Base-by-base conservation (phyloP, 2,329 filamentous ascomycete genomes). In the Monilinia fructicola region DNA sequence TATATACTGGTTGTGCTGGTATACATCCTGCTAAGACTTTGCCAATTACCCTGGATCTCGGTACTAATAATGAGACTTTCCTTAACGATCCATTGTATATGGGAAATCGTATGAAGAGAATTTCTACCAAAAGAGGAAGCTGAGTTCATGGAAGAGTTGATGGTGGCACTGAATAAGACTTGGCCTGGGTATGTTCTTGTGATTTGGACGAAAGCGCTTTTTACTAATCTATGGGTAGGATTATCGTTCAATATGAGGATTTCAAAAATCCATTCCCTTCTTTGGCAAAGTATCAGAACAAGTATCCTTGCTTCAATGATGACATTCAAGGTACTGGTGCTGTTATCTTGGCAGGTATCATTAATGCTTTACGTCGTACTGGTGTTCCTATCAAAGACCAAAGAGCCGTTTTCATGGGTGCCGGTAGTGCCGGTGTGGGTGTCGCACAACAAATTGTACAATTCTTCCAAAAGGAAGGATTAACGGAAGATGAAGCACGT, bases 281-380 rank as follows among this genome's bases (percentile, higher is more conserved):
- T 0, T 81, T 96, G 0, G 90, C 95, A 68, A 85, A 83, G 58
- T 96, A 94, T 73, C 85, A 88, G 2, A 81, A 87, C 0, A 76
- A 90, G 64, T 88, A 93, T n/a, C 83, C 92, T 0, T 95, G 91
- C 77, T 96, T 96, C 82, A 96, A 96, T 74, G 92, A 96, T 68
- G 92, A 97, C 76, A 88, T 96, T 0, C 92, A 96, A 76, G 92
- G 92, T 0, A 96, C 92, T 0, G 93, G 92, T 0, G 93, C 91
- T 67, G 92, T 96, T 1, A 94, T 92, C 0, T 82, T 96, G 0
- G 92, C 92, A 0, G 92, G 90, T 2, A 88, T 96, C 70, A 87
- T 92, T 79, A 87, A 91, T 0, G 92, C 86, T 0, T 79, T 93
- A 10, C 86, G 90, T 68, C 87, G 92, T 11, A 87, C 83, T 67